Percentiles rank a stretch among this genome's conserved stretches.
Evolutionary conservation across 2,329 filamentous ascomycete genomes (phyloP).

Genomic region (Curvularia spicifera): DNA sequence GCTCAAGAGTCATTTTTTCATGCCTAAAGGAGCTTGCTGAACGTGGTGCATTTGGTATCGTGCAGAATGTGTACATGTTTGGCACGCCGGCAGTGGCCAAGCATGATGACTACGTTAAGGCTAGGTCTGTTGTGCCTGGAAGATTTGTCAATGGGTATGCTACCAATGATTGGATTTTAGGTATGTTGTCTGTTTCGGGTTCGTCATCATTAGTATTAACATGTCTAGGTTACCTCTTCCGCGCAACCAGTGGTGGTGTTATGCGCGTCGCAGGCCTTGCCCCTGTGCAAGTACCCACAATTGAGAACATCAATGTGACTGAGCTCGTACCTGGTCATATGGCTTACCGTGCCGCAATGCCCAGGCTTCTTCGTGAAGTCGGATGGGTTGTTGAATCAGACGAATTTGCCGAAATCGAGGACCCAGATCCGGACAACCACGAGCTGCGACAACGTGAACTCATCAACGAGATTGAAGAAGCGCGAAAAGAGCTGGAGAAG

Average conservation of each 20-base stretch:
- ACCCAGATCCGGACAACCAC: constrained; percentile 95
- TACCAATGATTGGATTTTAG: constrained; percentile 95
- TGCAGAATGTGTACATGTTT: constrained; percentile 96
- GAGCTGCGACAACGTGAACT: constrained; percentile 85
- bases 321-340: constrained; percentile 89
- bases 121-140: constrained; percentile 84
- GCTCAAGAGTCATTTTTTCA: constrained; percentile 89
- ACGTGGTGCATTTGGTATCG: constrained; percentile 81
- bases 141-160: constrained; percentile 95
- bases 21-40: constrained; percentile 85
- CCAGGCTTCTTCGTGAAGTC: constrained; percentile 80
- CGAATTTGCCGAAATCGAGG: constrained; percentile 95
- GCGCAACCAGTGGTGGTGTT: constrained; percentile 90
- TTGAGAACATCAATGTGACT: constrained; percentile 91
- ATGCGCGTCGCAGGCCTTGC: constrained; percentile 85
- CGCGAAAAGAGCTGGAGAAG: constrained; percentile 82
- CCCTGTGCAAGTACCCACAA: constrained; percentile 76
- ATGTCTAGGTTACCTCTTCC: constrained; percentile 78
- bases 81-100: constrained; percentile 91
- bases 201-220: constrained; percentile 15
- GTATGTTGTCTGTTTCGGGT: constrained; percentile 42
- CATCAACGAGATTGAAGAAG: constrained; percentile 96
- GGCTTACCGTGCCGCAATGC: constrained; percentile 95
- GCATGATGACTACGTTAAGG: constrained; percentile 83
- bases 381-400: constrained; percentile 92